Evolutionary conservation across 2,329 filamentous ascomycete genomes (phyloP), one percentile per base, ranked within the genome.

Genomic region (Fusarium sacchari): DNA sequence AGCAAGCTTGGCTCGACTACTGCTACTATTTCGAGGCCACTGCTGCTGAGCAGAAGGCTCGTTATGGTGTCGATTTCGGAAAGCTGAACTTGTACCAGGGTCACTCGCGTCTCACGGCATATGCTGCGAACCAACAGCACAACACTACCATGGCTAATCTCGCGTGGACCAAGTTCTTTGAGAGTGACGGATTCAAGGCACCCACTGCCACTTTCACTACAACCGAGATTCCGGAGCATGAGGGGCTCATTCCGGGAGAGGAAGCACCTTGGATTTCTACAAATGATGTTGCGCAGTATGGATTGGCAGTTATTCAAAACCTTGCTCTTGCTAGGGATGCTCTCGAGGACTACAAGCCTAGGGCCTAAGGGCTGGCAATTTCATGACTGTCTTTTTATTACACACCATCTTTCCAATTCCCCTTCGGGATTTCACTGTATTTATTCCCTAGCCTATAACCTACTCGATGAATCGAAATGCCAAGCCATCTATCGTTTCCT

Each of bases 251-350:
- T 5, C 82, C 85, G 0, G 83, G 89, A 0, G 86, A 89, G 24
- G 88, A 91, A 79, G 88, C 88, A 0, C 78, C 81, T 1, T 91
- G 89, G 88, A 73, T 91, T 2, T 83, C 84, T 5, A 90, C 89
- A 0, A 91, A 91, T 72, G 87, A 86, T 46, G 83, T 85, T 11
- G 87, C 88, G 0, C 82, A 88, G 66, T 91, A 90, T 77, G 89
- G 89, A 2, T 71, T 90, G 56, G 86, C 88, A 4, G 87, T 84
- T 1, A 90, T 91, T 64, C 86, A 88, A 74, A 86, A 89, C 60
- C 71, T 91, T 72, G 86, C 87, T 6, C 75, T 83, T 39, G 79
- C 61, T 1, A 74, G 72, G 40, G 67, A 78, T 14, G 55, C 71
- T 6, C 64, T 77, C 2, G 72, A 74, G 20, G 28, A 50, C 0